Evolutionary conservation across 2,329 filamentous ascomycete genomes (phyloP).

Genomic region (Xylaria sp.): DNA sequence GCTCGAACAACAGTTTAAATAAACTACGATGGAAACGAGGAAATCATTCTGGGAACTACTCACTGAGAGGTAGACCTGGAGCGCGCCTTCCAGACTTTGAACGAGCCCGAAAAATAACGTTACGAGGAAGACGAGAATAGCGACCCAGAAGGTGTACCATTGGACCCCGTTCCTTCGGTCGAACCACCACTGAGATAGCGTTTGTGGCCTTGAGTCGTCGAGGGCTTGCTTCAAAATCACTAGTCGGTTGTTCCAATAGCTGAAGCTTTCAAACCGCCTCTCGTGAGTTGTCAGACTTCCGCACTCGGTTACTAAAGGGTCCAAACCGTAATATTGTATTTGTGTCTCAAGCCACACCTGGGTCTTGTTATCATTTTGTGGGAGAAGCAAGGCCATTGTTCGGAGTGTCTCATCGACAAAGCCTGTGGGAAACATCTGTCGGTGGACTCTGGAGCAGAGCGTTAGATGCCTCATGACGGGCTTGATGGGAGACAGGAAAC

Average conservation of each 20-base stretch:
- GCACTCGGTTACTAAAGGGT: conserved; percentile 25
- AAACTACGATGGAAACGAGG: too few relatives aligned
- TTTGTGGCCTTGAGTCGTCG: conserved; percentile 51
- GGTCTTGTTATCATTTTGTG: conserved; percentile 41
- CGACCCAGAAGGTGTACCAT: conserved; percentile 60
- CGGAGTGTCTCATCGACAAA: conserved; percentile 51
- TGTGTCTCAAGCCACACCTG: conserved; percentile 23
- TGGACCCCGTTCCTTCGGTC: conserved; percentile 55
- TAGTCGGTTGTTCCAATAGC: conserved; percentile 56
- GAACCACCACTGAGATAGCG: conserved; percentile 55
- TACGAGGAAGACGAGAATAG: conserved; percentile 51
- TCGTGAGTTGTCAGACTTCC: conserved; percentile 49
- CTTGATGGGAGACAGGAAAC: not conserved
- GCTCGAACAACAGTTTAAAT: not conserved
- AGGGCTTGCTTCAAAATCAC: conserved; percentile 55
- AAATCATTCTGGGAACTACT: not conserved
- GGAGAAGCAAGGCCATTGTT: conserved; percentile 51
- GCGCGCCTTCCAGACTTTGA: conserved; percentile 53
- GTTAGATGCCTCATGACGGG: not conserved
- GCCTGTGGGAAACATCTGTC: conserved; percentile 42
- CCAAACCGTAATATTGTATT: conserved; percentile 6
- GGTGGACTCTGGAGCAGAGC: conserved; percentile 8
- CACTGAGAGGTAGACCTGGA: conserved; percentile 52
- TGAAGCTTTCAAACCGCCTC: conserved; percentile 49
- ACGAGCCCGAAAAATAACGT: conserved; percentile 54